Evolutionary conservation across 2,329 filamentous ascomycete genomes (phyloP), one percentile per base, ranked within the genome.

Genomic region (Epichloe amarillans): DNA sequence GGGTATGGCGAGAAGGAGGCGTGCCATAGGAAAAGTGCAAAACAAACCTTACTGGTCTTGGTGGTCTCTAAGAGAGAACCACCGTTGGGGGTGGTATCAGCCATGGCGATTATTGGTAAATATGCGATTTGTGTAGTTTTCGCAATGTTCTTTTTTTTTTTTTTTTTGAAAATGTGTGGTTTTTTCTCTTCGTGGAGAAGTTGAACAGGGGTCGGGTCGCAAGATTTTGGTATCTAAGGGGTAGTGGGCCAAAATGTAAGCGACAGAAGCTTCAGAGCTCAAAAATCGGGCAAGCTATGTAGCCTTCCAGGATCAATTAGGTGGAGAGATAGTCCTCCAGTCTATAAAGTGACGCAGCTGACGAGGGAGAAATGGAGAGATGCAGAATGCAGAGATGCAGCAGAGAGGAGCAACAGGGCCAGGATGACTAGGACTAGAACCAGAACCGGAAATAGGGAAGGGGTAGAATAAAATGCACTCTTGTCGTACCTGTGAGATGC

Each of bases 41-140:
- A 21, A 68, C 72, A 52, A 60, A 76, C 75, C 76, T 68, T 70
- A 79, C 76, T 77, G 61, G 64, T 68, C 65, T 76, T 77, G 61
- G 75, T 66, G 57, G 66, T 62, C 57, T 75, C 66, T 55, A 71
- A 54, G 57, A 68, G 64, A 58, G 71, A 68, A 58, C 59, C 67
- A 62, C 72, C 73, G 65, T 76, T 76, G 65, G 66, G 65, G 63
- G 64, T 60, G 56, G 63, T 58, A 57, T 66, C 64, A 58, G 66
- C 62, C 60, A 66, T 58, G 43, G 47, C 36, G 52, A 51, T 43
- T 23, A 21, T 42, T 26, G 47, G 7, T 36, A 49, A 42, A 21
- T 19, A 33, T 50, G 44, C 37, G 35, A 42, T 38, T 46, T 26
- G 6, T 19, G 52, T n/a, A 46, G 38, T 21, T 47, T 47, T 53